Percentiles rank a stretch among this genome's conserved stretches.
Evolutionary conservation across 805 yeast genomes (phyloP).

Genomic region (Candida mattraensis): DNA sequence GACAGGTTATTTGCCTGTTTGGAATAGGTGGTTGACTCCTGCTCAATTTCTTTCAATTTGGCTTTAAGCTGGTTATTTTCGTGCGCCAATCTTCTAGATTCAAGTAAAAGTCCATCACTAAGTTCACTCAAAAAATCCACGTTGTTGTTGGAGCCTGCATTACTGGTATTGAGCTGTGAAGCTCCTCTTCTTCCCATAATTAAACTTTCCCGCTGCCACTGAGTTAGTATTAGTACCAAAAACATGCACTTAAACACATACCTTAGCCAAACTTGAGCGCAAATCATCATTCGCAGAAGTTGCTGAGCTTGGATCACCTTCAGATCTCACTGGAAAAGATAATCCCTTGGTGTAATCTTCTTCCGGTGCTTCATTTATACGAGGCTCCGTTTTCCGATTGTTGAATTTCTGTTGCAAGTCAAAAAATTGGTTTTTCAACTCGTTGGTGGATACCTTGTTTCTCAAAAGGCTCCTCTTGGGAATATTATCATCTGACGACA

Average conservation of each 20-base stretch:
- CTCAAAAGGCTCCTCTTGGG: conserved; percentile 12
- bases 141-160: conserved; percentile 46
- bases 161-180: conserved; percentile 10
- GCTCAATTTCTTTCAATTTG: conserved; percentile 42
- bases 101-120: conserved; percentile 67
- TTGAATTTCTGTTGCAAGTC: conserved; percentile 39
- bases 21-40: conserved; percentile 41
- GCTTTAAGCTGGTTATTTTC: conserved; percentile 52
- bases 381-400: conserved; percentile 14
- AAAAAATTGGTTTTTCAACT: conserved; percentile 41
- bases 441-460: conserved; percentile 29
- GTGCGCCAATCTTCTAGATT: conserved; percentile 69
- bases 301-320: conserved; percentile 1
- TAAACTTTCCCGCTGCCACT: conserved; percentile 15
- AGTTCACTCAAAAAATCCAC: conserved; percentile 72
- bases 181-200: conserved; percentile 12
- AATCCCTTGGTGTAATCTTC: too few species aligned
- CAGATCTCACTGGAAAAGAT: background rate
- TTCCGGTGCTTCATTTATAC: too few species aligned
- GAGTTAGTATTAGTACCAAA: conserved; percentile 9
- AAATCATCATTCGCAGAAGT: conserved; percentile 7
- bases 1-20: conserved; percentile 38
- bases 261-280: conserved; percentile 10
- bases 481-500: conserved; percentile 7
- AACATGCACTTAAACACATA: conserved; percentile 7